Evolutionary conservation across 129 eudicot genomes (phyloP).

Genomic region (Kitagawia praeruptora): DNA sequence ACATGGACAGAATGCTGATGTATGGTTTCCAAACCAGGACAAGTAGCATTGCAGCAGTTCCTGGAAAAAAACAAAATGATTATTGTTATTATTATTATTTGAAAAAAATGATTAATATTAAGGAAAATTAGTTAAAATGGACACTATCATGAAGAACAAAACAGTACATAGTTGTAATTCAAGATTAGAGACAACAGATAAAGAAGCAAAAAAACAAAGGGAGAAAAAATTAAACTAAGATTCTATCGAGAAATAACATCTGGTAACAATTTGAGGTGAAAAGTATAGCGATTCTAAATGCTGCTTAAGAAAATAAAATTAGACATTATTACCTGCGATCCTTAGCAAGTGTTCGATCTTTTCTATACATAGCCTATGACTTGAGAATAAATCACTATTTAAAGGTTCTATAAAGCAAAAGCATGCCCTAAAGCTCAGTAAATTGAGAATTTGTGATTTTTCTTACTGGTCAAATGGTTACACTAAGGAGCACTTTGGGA

Average conservation of each 20-base stretch:
- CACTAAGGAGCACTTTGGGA: neutral
- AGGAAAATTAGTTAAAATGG: conserved; percentile 9
- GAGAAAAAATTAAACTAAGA: neutral
- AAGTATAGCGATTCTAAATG: neutral
- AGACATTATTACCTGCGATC: neutral
- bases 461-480: neutral
- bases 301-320: neutral
- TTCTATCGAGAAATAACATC: neutral
- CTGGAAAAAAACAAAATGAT: conserved; percentile 15
- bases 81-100: neutral
- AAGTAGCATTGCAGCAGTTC: conserved; percentile 91
- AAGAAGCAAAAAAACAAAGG: neutral
- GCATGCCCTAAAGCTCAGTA: neutral
- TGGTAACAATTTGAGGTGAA: neutral
- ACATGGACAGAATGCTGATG: conserved; percentile 47
- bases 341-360: neutral
- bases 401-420: neutral
- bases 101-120: no score
- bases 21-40: conserved; percentile 78
- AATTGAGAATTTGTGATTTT: neutral
- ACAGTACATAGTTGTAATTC: neutral
- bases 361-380: neutral
- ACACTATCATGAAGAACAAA: conserved; percentile 6
- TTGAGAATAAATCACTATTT: neutral
- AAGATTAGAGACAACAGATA: conserved; percentile 5